Conservation (phyloP, 306 rosid genomes). For the Morella rubra region DNA sequence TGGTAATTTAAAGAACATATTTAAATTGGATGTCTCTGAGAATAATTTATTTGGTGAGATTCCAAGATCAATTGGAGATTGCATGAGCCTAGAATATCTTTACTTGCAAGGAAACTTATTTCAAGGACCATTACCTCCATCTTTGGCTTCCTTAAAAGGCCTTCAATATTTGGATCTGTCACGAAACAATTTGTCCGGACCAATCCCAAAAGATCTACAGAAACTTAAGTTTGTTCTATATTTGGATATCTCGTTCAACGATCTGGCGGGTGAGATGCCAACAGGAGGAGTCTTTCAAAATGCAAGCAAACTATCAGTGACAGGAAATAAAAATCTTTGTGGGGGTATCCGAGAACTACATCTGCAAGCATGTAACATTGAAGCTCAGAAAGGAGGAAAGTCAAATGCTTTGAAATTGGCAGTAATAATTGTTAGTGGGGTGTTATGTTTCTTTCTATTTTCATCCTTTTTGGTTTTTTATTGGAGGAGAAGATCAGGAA, state of each 20-base stretch:
- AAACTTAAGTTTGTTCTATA: no score
- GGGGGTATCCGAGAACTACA: slow-evolving; percentile 1
- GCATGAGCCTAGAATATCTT: slow-evolving; percentile 19
- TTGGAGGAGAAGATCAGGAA: slow-evolving; percentile 4
- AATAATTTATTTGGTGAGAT: background rate
- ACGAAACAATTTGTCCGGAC: background rate
- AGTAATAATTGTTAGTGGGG: slow-evolving; percentile 1
- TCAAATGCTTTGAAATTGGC: slow-evolving; percentile 17
- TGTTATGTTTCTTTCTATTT: slow-evolving; percentile 12
- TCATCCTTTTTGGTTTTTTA: background rate
- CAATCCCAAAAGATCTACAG: no score
- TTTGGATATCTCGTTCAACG: slow-evolving; percentile 13
- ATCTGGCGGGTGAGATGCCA: slow-evolving; percentile 46
- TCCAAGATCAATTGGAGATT: slow-evolving; percentile 7
- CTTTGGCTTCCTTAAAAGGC: slow-evolving; percentile 18
- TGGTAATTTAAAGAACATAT: background rate
- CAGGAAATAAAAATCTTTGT: slow-evolving; percentile 24
- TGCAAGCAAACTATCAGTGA: slow-evolving; percentile 5
- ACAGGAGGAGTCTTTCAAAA: slow-evolving; percentile 35
- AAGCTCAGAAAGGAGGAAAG: slow-evolving; percentile 16
- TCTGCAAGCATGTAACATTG: slow-evolving; percentile 9
- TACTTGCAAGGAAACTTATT: slow-evolving; percentile 10
- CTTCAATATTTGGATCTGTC: slow-evolving; percentile 15
- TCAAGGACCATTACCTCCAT: slow-evolving; percentile 14
- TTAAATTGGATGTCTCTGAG: no score